Base-by-base conservation (phyloP, 371 early-diverging fungal species). In the Apophysomyces variabilis region DNA sequence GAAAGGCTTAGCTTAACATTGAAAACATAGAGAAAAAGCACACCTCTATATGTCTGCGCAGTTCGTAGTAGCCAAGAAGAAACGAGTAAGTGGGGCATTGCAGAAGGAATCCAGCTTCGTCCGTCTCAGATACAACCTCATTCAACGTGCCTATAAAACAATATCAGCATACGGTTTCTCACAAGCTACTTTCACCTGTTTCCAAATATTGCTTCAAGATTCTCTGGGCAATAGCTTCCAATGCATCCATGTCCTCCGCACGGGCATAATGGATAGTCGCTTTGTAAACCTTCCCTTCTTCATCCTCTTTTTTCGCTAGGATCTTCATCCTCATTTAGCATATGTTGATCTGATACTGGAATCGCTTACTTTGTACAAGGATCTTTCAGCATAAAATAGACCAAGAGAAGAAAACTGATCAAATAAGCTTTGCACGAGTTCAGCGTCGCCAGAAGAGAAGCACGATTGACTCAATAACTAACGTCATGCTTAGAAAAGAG, bases 191-290 rank as follows among this genome's bases (percentile, higher is more conserved):
- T 45, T 46, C 65, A 18, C 79, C 72, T 5, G 60, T 58, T 18
- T 66, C 59, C 36, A 73, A 57, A 56, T 71, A 78, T 13, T 39
- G 12, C 43, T 65, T 60, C 36, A 78, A 57, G 21, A 54, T 43
- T 13, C 38, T 9, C 18, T 66, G 58, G 12, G 76, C 71, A 9
- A 78, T 9, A 45, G 64, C 45, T 36, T 78, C 76, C 5, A 78
- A 38, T 4, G 67, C 60, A 38, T 41, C 39, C 8, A 60, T 37
- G 46, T 76, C 72, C 1, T 66, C 43, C 0, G 79, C 79, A 38
- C 56, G 61, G 7, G 70, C 74, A 18, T 74, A 78, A 37, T 66
- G 59, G 7, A 66, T 44, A 1, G 69, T 66, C 4, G 79, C 79
- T 26, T 62, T 21, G 3, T 61, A 38, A 4, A 59, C 56, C 0